These are phyloP conservation scores for Bertia moriformis DNA, from an alignment of 2,329 filamentous ascomycete genomes.

Conservation along the genomic window DNA sequence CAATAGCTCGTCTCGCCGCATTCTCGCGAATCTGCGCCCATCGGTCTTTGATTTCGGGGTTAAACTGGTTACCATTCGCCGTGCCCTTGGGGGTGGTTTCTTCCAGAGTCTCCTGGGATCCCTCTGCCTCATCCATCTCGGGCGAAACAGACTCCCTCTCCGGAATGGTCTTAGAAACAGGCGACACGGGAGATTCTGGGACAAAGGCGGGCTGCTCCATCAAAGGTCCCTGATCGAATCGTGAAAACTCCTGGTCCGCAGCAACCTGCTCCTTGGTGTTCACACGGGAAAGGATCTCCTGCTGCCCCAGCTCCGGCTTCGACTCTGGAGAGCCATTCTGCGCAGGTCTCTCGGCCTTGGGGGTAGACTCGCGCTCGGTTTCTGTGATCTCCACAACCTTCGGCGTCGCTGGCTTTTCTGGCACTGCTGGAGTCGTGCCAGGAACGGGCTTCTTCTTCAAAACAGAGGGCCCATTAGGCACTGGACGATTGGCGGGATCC, in stretches of 20 bases:
- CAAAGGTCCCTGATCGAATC: constrained; percentile 81
- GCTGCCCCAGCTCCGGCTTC: constrained; percentile 28
- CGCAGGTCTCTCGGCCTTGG: constrained; percentile 12
- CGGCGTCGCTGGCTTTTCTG: neutral
- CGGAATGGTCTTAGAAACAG: constrained; percentile 26
- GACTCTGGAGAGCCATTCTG: constrained; percentile 27
- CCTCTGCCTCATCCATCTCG: no score
- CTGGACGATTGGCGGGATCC: neutral
- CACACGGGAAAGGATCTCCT: constrained; percentile 40
- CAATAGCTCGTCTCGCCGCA: constrained; percentile 65
- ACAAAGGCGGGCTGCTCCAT: constrained; percentile 73
- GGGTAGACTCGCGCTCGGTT: constrained; percentile 2
- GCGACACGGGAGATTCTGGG: constrained; percentile 30
- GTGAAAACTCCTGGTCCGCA: constrained; percentile 43
- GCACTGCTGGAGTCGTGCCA: neutral
- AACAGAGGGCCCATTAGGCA: neutral
- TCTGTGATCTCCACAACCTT: neutral
- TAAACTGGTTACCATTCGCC: neutral
- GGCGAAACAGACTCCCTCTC: constrained; percentile 28
- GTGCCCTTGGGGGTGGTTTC: neutral
- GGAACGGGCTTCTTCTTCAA: constrained; percentile 1
- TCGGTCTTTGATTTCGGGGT: constrained; percentile 42
- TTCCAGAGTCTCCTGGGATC: no score
- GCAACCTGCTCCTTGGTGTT: constrained; percentile 43
- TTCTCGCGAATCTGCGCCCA: constrained; percentile 97